A percentile compares a stretch with the other conserved stretches of the same genome.
These are phyloP conservation scores for Aspergillus biplanus DNA, from an alignment of 495 filamentous ascomycete species.

Conservation along the genomic window DNA sequence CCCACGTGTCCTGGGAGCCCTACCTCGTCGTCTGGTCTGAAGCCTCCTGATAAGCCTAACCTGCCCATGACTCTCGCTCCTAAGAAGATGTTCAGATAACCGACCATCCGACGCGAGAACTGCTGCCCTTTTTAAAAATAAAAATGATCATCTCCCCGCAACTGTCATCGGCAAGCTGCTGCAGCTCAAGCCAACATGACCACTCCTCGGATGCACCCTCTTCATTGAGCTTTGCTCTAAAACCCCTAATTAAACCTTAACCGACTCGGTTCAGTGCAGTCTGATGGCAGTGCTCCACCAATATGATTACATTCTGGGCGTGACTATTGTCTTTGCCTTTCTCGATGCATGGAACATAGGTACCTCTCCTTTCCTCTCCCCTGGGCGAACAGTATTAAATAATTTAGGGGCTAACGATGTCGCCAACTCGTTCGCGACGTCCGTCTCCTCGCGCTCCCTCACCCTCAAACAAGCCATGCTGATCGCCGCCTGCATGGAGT, in stretches of 20 bases:
- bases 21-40: not conserved
- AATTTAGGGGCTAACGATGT: slow-evolving; percentile 16
- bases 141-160: too few species aligned
- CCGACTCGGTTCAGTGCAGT: too few species aligned
- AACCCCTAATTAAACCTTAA: too few species aligned
- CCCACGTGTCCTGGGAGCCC: not conserved
- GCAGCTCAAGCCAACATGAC: too few species aligned
- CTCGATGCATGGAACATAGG: slow-evolving; percentile 19
- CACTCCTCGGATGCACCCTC: not conserved
- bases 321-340: slow-evolving; percentile 14
- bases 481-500: slow-evolving; percentile 18
- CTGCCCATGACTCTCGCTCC: too few species aligned
- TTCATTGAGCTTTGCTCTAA: too few species aligned
- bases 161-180: too few species aligned
- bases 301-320: slow-evolving; percentile 19
- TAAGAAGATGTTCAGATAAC: too few species aligned
- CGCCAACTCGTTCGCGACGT: slow-evolving; percentile 17
- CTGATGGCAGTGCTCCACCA: slow-evolving; percentile 15
- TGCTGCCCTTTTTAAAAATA: too few species aligned
- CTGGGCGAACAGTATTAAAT: not conserved
- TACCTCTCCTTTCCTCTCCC: not conserved
- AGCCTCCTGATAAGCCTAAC: not conserved
- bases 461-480: slow-evolving; percentile 17
- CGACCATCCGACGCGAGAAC: too few species aligned
- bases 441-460: slow-evolving; percentile 17